A percentile compares a stretch with the other conserved stretches of the same genome.
phyloP scores from a whole-genome alignment of 176 grass and related monocot species.

The Oryza meridionalis region DNA sequence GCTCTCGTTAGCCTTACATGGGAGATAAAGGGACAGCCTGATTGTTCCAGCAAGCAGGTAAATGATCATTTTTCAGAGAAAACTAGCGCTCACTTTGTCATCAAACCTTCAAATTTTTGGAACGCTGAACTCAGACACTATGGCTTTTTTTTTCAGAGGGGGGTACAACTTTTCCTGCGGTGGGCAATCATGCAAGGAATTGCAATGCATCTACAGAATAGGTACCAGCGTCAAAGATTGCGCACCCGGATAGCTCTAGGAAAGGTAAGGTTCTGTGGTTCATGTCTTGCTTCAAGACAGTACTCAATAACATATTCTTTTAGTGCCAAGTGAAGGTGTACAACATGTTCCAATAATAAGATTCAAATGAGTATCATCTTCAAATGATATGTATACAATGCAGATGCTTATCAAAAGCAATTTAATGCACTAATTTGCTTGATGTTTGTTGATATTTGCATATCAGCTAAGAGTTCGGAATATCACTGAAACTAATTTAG shows the following conservation, averaged over 20 bases:
- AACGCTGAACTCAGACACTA: constrained; percentile 23
- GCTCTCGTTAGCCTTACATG: constrained; percentile 97
- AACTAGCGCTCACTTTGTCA: background rate
- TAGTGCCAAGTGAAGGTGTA: background rate
- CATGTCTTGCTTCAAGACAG: constrained; percentile 16
- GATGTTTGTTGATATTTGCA: constrained; percentile 13
- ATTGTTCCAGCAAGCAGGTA: constrained; percentile 95
- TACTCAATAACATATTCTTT: background rate
- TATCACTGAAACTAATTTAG: background rate
- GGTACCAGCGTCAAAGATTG: constrained; percentile 98
- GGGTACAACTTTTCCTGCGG: constrained; percentile 88
- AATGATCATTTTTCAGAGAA: background rate
- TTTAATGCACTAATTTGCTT: background rate
- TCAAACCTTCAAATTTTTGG: background rate
- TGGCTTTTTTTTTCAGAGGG: constrained; percentile 53
- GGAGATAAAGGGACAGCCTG: constrained; percentile 92
- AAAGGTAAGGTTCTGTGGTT: constrained; percentile 60
- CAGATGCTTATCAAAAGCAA: constrained; percentile 20
- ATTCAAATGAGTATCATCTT: background rate
- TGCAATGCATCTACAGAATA: constrained; percentile 98
- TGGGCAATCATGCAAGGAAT: constrained; percentile 99
- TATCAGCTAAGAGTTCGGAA: constrained; percentile 4
- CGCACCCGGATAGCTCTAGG: constrained; percentile 95
- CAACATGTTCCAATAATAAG: background rate
- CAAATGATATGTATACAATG: constrained; percentile 7